Conservation (phyloP, 2,329 filamentous ascomycete species). For the Diaporthe vaccinii region DNA sequence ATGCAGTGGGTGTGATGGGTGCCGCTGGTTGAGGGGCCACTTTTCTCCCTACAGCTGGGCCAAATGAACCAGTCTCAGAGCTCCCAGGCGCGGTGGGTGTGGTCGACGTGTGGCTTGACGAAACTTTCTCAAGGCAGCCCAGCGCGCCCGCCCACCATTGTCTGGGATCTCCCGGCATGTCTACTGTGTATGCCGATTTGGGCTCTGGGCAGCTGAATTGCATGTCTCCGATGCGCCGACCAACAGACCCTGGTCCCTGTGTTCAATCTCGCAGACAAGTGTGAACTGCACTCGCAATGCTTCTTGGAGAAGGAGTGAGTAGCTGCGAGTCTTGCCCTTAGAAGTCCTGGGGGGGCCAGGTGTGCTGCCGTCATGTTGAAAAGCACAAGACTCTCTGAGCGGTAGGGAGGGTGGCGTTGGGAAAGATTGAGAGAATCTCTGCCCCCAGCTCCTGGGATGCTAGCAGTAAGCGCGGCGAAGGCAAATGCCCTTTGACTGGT, state of each 20-base stretch:
- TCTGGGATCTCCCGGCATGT: constrained; percentile 34
- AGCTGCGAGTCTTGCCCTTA: constrained; percentile 10
- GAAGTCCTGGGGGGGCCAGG: background rate
- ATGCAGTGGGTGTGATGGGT: constrained; percentile 25
- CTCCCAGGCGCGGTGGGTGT: constrained; percentile 19
- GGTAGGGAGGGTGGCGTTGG: constrained; percentile 21
- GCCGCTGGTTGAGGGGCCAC: constrained; percentile 23
- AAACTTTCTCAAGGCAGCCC: constrained; percentile 32
- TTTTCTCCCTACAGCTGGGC: constrained; percentile 31
- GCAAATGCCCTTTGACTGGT: constrained; percentile 32
- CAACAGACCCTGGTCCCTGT: constrained; percentile 26
- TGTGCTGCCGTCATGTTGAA: constrained; percentile 24
- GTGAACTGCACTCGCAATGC: constrained; percentile 20
- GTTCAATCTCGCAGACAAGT: constrained; percentile 20
- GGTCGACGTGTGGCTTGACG: constrained; percentile 25
- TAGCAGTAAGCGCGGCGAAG: constrained; percentile 35
- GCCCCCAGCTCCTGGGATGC: constrained; percentile 29
- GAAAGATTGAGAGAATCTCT: constrained; percentile 18
- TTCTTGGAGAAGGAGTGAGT: constrained; percentile 8
- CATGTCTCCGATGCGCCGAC: constrained; percentile 19
- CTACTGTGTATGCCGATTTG: constrained; percentile 22
- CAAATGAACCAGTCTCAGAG: constrained; percentile 31
- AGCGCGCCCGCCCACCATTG: constrained; percentile 5
- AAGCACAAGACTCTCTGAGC: constrained; percentile 8
- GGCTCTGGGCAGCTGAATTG: constrained; percentile 28